These are phyloP conservation scores for Lichtheimia hyalospora DNA, from an alignment of 371 early-diverging fungal species.

Conservation along the genomic window DNA sequence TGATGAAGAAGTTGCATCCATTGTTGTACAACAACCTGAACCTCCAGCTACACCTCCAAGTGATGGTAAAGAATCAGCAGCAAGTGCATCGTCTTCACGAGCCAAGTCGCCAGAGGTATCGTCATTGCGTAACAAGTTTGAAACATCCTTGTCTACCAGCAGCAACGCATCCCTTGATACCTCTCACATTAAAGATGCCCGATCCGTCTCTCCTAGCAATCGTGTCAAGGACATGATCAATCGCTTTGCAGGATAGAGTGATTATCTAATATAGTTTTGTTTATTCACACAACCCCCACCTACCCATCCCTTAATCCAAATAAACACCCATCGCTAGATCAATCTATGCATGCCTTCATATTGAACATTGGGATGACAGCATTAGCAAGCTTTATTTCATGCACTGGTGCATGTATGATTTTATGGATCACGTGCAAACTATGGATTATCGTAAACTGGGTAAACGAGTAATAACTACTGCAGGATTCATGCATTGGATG, in stretches of 20 bases:
- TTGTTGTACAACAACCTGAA: slow-evolving; percentile 13
- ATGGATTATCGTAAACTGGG: too few species aligned
- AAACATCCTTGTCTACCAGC: slow-evolving; percentile 14
- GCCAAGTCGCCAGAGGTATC: slow-evolving; percentile 30
- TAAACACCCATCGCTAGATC: too few species aligned
- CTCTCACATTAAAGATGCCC: slow-evolving; percentile 21
- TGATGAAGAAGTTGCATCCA: slow-evolving; percentile 32
- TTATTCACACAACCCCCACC: too few species aligned
- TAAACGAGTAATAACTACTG: too few species aligned
- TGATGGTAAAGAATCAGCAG: slow-evolving; percentile 6
- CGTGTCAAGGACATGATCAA: slow-evolving; percentile 43
- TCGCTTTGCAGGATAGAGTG: slow-evolving; percentile 18
- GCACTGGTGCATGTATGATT: too few species aligned
- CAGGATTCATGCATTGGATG: too few species aligned
- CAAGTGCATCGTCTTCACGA: slow-evolving; percentile 8
- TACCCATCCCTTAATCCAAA: too few species aligned
- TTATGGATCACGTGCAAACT: too few species aligned
- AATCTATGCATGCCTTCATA: too few species aligned
- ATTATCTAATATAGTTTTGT: too few species aligned
- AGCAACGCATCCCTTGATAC: not conserved
- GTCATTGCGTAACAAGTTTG: slow-evolving; percentile 34
- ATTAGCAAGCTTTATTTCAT: too few species aligned
- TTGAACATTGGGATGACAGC: too few species aligned
- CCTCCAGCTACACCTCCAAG: slow-evolving; percentile 1
- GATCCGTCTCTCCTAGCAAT: slow-evolving; percentile 36